Evolutionary conservation across 257 asterid genomes (phyloP).

Genomic region (Petrea volubilis): DNA sequence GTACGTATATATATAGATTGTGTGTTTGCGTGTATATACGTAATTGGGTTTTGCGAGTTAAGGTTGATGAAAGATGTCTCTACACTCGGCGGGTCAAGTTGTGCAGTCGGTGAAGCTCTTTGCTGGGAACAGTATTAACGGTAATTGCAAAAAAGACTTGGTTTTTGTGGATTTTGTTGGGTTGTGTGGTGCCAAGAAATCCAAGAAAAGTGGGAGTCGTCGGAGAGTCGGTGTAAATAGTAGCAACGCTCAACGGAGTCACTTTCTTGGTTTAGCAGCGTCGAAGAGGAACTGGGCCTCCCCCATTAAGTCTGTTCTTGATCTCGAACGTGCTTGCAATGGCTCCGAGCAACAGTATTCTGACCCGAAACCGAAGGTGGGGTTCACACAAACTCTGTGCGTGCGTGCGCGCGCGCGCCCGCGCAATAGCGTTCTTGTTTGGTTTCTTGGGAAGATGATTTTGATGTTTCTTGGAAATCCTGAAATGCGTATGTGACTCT

Average conservation of each 20-base stretch:
- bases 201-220: constrained; percentile 36
- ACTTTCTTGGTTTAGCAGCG: constrained; percentile 28
- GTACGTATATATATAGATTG: not conserved
- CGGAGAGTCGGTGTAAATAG: constrained; percentile 36
- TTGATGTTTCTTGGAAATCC: not conserved
- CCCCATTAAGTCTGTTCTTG: constrained; percentile 57
- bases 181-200: constrained; percentile 35
- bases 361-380: constrained; percentile 53
- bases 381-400: constrained; percentile 2
- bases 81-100: constrained; percentile 50
- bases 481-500: constrained; percentile 15
- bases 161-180: constrained; percentile 57
- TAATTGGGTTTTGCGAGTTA: not conserved
- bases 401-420: not conserved
- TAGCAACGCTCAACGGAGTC: constrained; percentile 30
- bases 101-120: constrained; percentile 61
- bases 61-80: constrained; percentile 48
- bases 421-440: not conserved
- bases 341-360: constrained; percentile 25
- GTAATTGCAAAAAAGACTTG: constrained; percentile 34
- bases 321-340: constrained; percentile 39
- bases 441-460: not conserved
- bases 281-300: constrained; percentile 36
- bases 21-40: not conserved
- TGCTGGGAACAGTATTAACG: constrained; percentile 32